These are phyloP conservation scores for Dryas drummondii DNA, from an alignment of 306 rosid species.

Conservation along the genomic window DNA sequence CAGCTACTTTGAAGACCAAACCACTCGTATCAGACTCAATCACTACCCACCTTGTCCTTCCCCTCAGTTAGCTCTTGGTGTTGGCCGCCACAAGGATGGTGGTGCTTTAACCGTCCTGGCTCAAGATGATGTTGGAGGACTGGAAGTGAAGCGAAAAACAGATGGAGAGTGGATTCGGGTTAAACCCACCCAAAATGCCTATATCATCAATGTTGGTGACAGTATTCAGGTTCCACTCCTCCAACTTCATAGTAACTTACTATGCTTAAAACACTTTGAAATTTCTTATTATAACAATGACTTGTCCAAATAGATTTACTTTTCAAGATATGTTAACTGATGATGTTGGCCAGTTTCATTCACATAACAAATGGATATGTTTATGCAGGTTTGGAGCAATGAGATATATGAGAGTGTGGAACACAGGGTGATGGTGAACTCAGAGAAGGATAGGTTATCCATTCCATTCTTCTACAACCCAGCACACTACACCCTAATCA, in stretches of 20 bases:
- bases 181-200: constrained; percentile 59
- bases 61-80: constrained; percentile 57
- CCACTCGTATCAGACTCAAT: constrained; percentile 42
- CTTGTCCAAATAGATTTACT: neutral
- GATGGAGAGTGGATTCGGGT: constrained; percentile 66
- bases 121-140: constrained; percentile 65
- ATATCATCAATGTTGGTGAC: constrained; percentile 60
- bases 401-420: constrained; percentile 61
- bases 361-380: neutral
- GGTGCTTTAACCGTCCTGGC: constrained; percentile 56
- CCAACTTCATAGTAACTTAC: neutral
- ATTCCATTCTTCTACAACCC: constrained; percentile 55
- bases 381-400: constrained; percentile 46
- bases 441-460: constrained; percentile 45
- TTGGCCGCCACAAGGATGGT: constrained; percentile 59
- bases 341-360: neutral
- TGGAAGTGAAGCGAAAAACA: constrained; percentile 53
- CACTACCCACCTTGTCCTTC: constrained; percentile 65
- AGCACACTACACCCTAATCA: constrained; percentile 43
- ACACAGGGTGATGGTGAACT: constrained; percentile 54
- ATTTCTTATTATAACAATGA: neutral
- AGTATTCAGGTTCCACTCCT: constrained; percentile 43
- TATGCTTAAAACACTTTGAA: neutral
- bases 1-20: constrained; percentile 49
- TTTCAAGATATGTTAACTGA: neutral